phyloP scores from a whole-genome alignment of 805 yeast genomes.

The Candida xiaguanensis region DNA sequence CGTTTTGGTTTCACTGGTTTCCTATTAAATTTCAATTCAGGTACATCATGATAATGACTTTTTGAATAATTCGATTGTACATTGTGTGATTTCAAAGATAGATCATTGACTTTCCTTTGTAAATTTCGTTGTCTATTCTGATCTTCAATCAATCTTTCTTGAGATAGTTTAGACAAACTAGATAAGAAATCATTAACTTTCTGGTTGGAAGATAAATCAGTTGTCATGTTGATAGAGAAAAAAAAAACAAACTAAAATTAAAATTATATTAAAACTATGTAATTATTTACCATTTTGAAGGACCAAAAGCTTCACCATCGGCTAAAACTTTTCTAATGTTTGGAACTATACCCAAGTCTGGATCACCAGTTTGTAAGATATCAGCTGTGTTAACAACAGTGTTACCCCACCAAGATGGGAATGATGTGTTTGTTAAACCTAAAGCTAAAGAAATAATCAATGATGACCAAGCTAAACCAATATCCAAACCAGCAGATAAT shows the following conservation, averaged over 20 bases:
- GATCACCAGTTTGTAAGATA: slow-evolving; percentile 24
- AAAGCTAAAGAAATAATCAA: slow-evolving; percentile 35
- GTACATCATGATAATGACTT: slow-evolving; percentile 5
- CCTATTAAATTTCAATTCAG: slow-evolving; percentile 10
- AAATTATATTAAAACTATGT: no score
- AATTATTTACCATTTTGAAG: slow-evolving; percentile 37
- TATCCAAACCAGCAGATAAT: slow-evolving; percentile 43
- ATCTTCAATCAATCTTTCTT: slow-evolving; percentile 30
- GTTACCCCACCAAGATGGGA: slow-evolving; percentile 66
- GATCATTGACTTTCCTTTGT: slow-evolving; percentile 28
- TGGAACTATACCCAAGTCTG: slow-evolving; percentile 7
- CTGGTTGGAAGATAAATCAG: slow-evolving; percentile 18
- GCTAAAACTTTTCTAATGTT: slow-evolving; percentile 26
- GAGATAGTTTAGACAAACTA: slow-evolving; percentile 33
- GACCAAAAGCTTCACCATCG: slow-evolving; percentile 47
- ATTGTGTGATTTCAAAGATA: slow-evolving; percentile 19
- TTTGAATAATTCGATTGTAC: slow-evolving; percentile 13
- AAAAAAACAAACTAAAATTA: neutral
- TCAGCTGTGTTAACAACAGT: slow-evolving; percentile 40
- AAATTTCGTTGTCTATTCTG: slow-evolving; percentile 31
- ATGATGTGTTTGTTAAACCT: slow-evolving; percentile 13
- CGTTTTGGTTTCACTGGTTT: slow-evolving; percentile 4
- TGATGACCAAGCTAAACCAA: slow-evolving; percentile 40
- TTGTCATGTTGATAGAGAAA: slow-evolving; percentile 9
- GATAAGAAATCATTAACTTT: slow-evolving; percentile 38